Evolutionary conservation across 1,139 yeast species (phyloP).

Genomic region (Spathaspora jeffriesii): DNA sequence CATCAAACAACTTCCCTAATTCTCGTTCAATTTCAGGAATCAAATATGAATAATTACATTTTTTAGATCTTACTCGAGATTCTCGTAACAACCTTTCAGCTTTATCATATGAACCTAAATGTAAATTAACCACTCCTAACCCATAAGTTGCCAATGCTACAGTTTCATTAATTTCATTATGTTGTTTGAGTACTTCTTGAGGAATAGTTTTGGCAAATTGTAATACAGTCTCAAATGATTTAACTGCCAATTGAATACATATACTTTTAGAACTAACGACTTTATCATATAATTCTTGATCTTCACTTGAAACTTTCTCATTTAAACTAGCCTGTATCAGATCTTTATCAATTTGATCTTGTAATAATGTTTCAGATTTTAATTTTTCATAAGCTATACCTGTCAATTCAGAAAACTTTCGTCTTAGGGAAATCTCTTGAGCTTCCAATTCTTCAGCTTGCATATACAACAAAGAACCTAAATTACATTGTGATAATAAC

Average conservation of each 20-base stretch:
- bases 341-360: slow-evolving; percentile 5
- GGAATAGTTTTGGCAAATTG: slow-evolving; percentile 55
- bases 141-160: slow-evolving; percentile 85
- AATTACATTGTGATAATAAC: slow-evolving; percentile 65
- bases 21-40: slow-evolving; percentile 68
- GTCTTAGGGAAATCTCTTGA: slow-evolving; percentile 33
- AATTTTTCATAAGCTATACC: slow-evolving; percentile 24
- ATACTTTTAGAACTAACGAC: slow-evolving; percentile 30
- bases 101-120: slow-evolving; percentile 50
- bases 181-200: slow-evolving; percentile 19
- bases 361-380: slow-evolving; percentile 11
- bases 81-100: slow-evolving; percentile 69
- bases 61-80: slow-evolving; percentile 70
- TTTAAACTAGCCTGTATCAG: slow-evolving; percentile 5
- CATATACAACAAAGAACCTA: slow-evolving; percentile 70
- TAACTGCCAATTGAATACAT: slow-evolving; percentile 44
- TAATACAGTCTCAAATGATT: slow-evolving; percentile 55
- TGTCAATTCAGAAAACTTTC: slow-evolving; percentile 22
- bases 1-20: slow-evolving; percentile 48
- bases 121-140: slow-evolving; percentile 74
- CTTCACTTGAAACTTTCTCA: slow-evolving; percentile 11
- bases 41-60: slow-evolving; percentile 65
- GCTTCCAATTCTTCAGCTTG: slow-evolving; percentile 71
- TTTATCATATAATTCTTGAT: slow-evolving; percentile 13
- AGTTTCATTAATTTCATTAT: slow-evolving; percentile 45